Conservation (phyloP, 2,329 filamentous ascomycete species). For the Cercospora janseana region DNA sequence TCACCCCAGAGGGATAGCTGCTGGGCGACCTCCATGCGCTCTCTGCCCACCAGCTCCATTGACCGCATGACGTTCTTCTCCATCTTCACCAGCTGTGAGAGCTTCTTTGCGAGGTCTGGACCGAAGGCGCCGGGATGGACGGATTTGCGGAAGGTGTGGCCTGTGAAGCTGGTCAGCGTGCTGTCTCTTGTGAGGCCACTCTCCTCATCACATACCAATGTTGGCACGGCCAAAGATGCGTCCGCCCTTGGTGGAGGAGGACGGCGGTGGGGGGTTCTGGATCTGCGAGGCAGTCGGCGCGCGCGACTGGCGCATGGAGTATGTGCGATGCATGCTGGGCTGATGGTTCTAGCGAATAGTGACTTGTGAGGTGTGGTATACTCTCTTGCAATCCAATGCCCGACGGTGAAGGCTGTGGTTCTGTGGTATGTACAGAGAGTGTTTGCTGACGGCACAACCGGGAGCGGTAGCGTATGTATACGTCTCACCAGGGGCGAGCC, state of each 20-base stretch:
- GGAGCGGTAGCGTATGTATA: constrained; percentile 3
- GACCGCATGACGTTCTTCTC: constrained; percentile 99
- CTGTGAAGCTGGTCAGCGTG: constrained; percentile 41
- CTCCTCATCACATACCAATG: constrained; percentile 64
- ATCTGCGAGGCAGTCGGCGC: constrained; percentile 89
- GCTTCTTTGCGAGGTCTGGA: constrained; percentile 93
- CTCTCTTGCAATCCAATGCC: no score
- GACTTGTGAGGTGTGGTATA: background rate
- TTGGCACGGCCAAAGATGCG: constrained; percentile 84
- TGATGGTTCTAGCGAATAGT: background rate
- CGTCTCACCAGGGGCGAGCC: background rate
- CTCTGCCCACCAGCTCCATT: constrained; percentile 88
- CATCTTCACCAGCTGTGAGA: constrained; percentile 98
- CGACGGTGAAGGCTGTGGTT: background rate
- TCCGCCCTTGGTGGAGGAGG: constrained; percentile 85
- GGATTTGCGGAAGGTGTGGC: constrained; percentile 70
- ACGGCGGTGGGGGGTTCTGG: constrained; percentile 88
- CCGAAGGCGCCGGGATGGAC: constrained; percentile 70
- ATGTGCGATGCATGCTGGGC: constrained; percentile 86
- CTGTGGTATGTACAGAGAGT: constrained; percentile 1
- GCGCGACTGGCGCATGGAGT: constrained; percentile 96
- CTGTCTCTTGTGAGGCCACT: background rate
- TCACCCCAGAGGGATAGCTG: constrained; percentile 99
- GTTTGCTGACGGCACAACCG: background rate
- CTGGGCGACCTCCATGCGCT: constrained; percentile 98